Percentiles rank a stretch among this genome's conserved stretches.
These are phyloP conservation scores for Coemansia sp. DNA, from an alignment of 192 early-diverging fungal genomes.

Conservation along the genomic window DNA sequence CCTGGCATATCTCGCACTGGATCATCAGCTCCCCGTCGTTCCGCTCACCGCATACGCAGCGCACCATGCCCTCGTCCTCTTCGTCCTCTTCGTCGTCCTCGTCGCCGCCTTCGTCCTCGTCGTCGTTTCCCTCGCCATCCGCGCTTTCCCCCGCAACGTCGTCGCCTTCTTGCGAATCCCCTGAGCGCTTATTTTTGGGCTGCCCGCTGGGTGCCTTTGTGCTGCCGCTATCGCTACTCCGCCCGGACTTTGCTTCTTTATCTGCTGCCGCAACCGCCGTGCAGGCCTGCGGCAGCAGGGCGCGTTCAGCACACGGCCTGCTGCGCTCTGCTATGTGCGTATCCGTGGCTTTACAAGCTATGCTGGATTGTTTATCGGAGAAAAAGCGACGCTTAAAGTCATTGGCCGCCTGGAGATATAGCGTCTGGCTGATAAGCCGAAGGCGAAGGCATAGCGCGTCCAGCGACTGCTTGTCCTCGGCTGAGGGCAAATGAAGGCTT, in stretches of 20 bases:
- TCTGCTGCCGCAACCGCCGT: not conserved
- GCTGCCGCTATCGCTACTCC: not conserved
- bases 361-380: too few relatives aligned
- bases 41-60: constrained; percentile 51
- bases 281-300: too few relatives aligned
- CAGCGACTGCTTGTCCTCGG: not conserved
- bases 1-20: constrained; percentile 88
- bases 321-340: too few relatives aligned
- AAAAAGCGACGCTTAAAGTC: too few relatives aligned
- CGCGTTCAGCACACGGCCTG: too few relatives aligned
- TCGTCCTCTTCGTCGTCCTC: constrained; percentile 14
- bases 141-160: constrained; percentile 4
- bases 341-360: too few relatives aligned
- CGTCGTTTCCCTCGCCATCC: constrained; percentile 13
- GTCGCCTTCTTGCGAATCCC: constrained; percentile 2
- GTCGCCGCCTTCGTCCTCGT: constrained; percentile 15
- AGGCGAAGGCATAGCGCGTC: constrained; percentile 1
- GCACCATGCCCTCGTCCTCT: constrained; percentile 48
- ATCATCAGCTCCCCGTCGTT: constrained; percentile 80
- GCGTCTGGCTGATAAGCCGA: not conserved
- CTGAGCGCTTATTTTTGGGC: not conserved
- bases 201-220: constrained; percentile 2
- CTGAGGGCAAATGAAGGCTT: not conserved
- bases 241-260: not conserved
- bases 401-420: not conserved